Evolutionary conservation across 345 rosid genomes (phyloP).

Genomic region (Dovyalis caffra): DNA sequence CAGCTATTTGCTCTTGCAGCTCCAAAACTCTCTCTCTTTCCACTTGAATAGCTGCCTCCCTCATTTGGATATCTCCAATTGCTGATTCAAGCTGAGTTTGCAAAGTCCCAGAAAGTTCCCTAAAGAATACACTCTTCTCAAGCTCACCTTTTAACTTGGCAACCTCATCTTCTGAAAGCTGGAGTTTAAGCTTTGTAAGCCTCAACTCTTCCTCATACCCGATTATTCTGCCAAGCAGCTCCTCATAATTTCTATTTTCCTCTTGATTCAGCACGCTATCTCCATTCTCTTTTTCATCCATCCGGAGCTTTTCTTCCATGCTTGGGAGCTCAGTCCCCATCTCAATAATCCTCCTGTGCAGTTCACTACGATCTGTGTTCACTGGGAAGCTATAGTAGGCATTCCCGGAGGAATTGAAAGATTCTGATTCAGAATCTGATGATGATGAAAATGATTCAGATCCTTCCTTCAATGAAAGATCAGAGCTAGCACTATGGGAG

Average conservation of each 20-base stretch:
- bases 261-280: slow-evolving; percentile 31
- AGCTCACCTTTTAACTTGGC: slow-evolving; percentile 49
- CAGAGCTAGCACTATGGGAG: slow-evolving; percentile 51
- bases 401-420: slow-evolving; percentile 70
- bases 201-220: slow-evolving; percentile 54
- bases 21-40: slow-evolving; percentile 16
- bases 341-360: slow-evolving; percentile 45
- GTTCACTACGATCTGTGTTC: slow-evolving; percentile 45
- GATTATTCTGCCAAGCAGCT: slow-evolving; percentile 39
- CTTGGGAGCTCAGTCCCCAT: slow-evolving; percentile 63
- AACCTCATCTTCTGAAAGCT: slow-evolving; percentile 51
- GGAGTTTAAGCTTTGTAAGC: slow-evolving; percentile 49
- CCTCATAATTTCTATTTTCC: slow-evolving; percentile 34
- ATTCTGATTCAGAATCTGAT: slow-evolving; percentile 68
- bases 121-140: slow-evolving; percentile 33
- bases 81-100: slow-evolving; percentile 31
- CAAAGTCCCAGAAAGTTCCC: slow-evolving; percentile 24
- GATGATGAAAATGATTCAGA: slow-evolving; percentile 55
- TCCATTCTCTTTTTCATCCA: slow-evolving; percentile 43
- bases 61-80: slow-evolving; percentile 23
- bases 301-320: slow-evolving; percentile 50
- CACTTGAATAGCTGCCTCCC: slow-evolving; percentile 24
- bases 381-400: slow-evolving; percentile 49
- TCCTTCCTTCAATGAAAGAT: slow-evolving; percentile 54
- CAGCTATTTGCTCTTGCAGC: slow-evolving; percentile 38